Base-by-base conservation (phyloP, 1,139 yeast genomes). In the Ogataea hybrid region DNA sequence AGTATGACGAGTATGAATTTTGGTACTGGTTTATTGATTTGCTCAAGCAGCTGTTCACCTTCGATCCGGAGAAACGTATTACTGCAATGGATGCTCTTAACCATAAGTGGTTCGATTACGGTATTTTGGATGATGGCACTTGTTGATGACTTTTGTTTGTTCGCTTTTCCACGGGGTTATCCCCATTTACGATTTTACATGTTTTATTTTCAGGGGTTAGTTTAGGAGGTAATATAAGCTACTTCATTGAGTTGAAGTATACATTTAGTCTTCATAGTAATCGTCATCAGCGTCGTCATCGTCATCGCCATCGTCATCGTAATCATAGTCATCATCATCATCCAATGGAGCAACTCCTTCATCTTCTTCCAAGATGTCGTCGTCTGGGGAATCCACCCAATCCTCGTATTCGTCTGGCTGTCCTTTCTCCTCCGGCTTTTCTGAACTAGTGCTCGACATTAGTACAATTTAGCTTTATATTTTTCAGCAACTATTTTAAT, bases 21-120 rank as follows among this genome's bases (percentile, higher is more conserved):
- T 84, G 92, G 92, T 84, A 77, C 72, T 77, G 75, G 63, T 83
- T 82, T 56, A 72, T 84, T 47, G 92, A 84, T 61, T 66, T 84
- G 54, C 67, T 84, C 37, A 72, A 75, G 47, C 74, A 73, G 50
- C 67, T 84, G 63, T 74, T 84, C 52, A 75, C 73, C 38, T 79
- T 79, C 36, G 79, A 83, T 58, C 90, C 92, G 3, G 63, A 70
- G 1, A 72, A 75, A 47, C 66, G 94, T 55, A 69, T 84, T 31
- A 74, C 78, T 5, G 90, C 90, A 2, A 68, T 71, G 44, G 86
- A 82, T 42, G 89, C 90, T 1, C 65, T 84, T 63, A 75, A 77
- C 39, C 92, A 84, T 61, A 82, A 81, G 42, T 84, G 92, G 90
- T 84, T 85, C 61, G 75, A 77, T 53, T 71, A 73, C 56, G 94